Evolutionary conservation across 2,329 filamentous ascomycete genomes (phyloP), one percentile per base, ranked within the genome.

Genomic region (Sclerotinia subarctica): DNA sequence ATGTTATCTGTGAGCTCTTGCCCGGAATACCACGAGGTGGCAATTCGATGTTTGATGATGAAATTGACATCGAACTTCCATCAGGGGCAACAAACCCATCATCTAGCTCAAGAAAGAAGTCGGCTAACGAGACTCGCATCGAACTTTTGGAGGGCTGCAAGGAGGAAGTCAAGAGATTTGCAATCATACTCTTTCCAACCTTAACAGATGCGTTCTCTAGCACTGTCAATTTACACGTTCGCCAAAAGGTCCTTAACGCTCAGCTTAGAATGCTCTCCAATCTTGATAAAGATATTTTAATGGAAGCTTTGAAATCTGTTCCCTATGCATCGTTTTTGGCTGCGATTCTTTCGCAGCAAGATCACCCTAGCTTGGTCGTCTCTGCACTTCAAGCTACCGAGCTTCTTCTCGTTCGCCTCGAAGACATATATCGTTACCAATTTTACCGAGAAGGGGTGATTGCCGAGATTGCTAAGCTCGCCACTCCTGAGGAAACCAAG

Each of bases 251-350:
- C 3, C 84, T 99, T 46, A 92, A 88, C 26, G 95, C 94, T n/a
- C 95, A 99, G 76, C 82, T 98, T 56, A 98, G 98, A 81, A 98
- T 99, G 93, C 85, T 99, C 13, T 97, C 93, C 17, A 97, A 97
- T 72, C 81, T 99, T n/a, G 93, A 97, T 73, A 88, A 88, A 54
- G 84, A 86, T 49, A 93, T 99, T 63, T 85, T 99, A 5, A 86
- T 92, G 70, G 94, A 97, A 74, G 91, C 94, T 11, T 81, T 99
- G 42, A 90, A 90, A 35, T 87, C 92, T 21, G 94, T 99, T 1
- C 92, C 95, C 0, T 99, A 98, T 78, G 93, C 95, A 2, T 99
- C 96, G 0, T 97, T 97, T 77, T 81, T 99, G 42, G 95, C 95
- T 2, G 93, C 94, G 0, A 99, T 99, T 70, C 82, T 99, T 24